Percentiles rank a stretch among this genome's conserved stretches.
These are phyloP conservation scores for Monosporascus cannonballus DNA, from an alignment of 2,329 filamentous ascomycete species.

Conservation along the genomic window DNA sequence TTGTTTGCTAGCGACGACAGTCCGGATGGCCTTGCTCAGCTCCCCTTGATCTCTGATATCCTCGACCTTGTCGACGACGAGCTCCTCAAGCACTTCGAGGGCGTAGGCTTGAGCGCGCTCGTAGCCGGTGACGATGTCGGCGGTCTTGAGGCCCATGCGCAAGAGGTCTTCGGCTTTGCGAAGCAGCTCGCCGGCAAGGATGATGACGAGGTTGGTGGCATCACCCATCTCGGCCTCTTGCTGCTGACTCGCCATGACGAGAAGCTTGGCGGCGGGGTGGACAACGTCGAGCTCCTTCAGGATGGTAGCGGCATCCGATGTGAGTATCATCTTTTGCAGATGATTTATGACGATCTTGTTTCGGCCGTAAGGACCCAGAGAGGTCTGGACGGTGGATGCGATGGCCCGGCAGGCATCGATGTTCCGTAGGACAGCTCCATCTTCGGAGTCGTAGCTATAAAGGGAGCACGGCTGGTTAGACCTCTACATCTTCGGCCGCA, in stretches of 20 bases:
- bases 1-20: conserved; percentile 95
- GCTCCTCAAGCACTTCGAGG: conserved; percentile 76
- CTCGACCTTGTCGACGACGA: conserved; percentile 84
- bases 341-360: conserved; percentile 99
- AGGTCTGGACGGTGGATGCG: conserved; percentile 92
- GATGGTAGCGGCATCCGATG: conserved; percentile 95
- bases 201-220: conserved; percentile 94
- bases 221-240: conserved; percentile 99
- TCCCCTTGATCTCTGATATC: conserved; percentile 76
- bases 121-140: conserved; percentile 92
- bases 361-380: conserved; percentile 91
- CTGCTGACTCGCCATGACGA: conserved; percentile 98
- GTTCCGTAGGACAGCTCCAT: conserved; percentile 96
- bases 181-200: conserved; percentile 89
- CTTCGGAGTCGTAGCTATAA: conserved; percentile 91
- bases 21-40: conserved; percentile 90
- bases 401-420: conserved; percentile 98
- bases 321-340: conserved; percentile 98
- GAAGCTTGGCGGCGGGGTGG: conserved; percentile 91
- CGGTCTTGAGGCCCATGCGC: conserved; percentile 96
- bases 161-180: conserved; percentile 96
- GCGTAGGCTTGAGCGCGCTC: conserved; percentile 91
- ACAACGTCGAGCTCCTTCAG: conserved; percentile 96
- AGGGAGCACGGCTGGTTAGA: conserved; percentile 24
- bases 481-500: conserved; percentile 8